These are phyloP conservation scores for Chamaecrista fasciculata DNA, from an alignment of 306 rosid species.

Conservation along the genomic window DNA sequence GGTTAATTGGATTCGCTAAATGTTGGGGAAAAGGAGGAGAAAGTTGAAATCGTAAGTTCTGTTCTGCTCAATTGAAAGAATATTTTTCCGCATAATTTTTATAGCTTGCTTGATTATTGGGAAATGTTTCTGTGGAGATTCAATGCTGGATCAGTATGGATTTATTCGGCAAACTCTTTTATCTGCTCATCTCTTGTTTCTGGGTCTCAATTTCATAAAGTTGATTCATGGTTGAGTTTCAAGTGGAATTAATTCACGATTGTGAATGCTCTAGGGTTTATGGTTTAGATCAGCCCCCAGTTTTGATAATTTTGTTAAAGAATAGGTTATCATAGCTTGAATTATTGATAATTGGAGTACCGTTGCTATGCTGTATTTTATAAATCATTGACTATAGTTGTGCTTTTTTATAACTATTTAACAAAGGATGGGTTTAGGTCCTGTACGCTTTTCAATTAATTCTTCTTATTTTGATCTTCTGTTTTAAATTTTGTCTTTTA, in stretches of 20 bases:
- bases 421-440: neutral
- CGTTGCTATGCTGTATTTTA: no score
- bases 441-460: neutral
- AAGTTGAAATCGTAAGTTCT: slow-evolving; percentile 64
- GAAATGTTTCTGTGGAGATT: slow-evolving; percentile 7
- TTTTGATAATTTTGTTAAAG: neutral
- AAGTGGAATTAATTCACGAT: neutral
- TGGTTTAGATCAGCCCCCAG: slow-evolving; percentile 15
- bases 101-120: neutral
- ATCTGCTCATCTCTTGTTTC: neutral
- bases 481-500: neutral
- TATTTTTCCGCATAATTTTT: neutral
- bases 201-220: slow-evolving; percentile 16
- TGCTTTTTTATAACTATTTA: no score
- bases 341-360: no score
- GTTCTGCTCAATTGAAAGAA: neutral
- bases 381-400: neutral
- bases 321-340: no score
- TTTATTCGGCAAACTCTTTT: slow-evolving; percentile 12
- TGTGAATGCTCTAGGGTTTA: slow-evolving; percentile 37
- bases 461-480: neutral
- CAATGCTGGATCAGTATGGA: slow-evolving; percentile 30
- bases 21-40: slow-evolving; percentile 62
- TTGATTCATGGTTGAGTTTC: neutral
- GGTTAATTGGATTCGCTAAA: slow-evolving; percentile 18